Percentiles rank a stretch among this genome's conserved stretches.
phyloP scores from a whole-genome alignment of 208 protist genomes.

The Leishmania turanica region DNA sequence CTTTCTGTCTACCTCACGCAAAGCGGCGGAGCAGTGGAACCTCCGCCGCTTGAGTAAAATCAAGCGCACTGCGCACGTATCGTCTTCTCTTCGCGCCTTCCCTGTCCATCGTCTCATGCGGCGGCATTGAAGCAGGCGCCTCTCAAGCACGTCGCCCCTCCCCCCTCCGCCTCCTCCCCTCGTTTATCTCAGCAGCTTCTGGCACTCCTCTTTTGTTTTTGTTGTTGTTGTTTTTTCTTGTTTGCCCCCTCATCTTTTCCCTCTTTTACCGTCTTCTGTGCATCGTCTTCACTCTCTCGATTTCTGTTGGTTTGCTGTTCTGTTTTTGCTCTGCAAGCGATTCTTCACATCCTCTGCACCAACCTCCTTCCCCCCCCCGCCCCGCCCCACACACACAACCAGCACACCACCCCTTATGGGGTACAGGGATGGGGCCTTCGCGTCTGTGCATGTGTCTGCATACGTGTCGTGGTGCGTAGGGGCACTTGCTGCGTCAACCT shows the following conservation, averaged over 20 bases:
- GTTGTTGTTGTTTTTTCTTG: no score
- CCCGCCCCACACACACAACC: no score
- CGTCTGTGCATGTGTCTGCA: neutral
- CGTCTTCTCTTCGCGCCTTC: neutral
- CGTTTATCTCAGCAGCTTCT: neutral
- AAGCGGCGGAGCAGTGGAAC: neutral
- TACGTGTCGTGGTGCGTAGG: neutral
- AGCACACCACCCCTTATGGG: neutral
- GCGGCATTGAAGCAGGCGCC: neutral
- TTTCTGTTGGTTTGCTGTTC: neutral
- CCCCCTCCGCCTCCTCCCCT: neutral
- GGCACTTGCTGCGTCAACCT: neutral
- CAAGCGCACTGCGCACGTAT: neutral
- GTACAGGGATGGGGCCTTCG: neutral
- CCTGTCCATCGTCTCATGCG: neutral
- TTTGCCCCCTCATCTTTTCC: neutral
- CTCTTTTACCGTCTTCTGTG: neutral
- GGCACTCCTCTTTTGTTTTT: neutral
- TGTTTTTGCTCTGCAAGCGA: neutral
- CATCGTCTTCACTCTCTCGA: neutral
- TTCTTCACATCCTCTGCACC: neutral
- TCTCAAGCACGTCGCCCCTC: neutral
- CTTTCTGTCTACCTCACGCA: neutral
- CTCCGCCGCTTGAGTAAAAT: neutral
- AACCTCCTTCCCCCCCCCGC: neutral